These are phyloP conservation scores for Diospyros kaki DNA, from an alignment of 148 eudicot genomes.

Conservation along the genomic window DNA sequence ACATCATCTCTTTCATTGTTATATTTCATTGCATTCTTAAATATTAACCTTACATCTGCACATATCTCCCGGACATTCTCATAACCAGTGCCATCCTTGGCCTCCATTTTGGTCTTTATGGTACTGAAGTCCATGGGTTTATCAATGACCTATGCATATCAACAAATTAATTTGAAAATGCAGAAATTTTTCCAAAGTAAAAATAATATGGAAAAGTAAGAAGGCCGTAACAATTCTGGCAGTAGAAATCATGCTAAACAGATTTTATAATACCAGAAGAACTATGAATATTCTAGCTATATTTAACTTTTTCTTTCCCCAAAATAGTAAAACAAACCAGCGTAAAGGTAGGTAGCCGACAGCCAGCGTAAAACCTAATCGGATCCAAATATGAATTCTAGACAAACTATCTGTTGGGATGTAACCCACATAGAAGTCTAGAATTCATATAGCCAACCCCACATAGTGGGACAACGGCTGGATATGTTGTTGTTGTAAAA, in stretches of 20 bases:
- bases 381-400: too few species aligned
- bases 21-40: slow-evolving; percentile 86
- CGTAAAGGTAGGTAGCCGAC: too few species aligned
- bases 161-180: slow-evolving; percentile 3
- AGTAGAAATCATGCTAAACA: neutral
- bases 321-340: too few species aligned
- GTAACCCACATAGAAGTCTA: too few species aligned
- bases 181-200: neutral
- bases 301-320: neutral
- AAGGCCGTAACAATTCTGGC: neutral
- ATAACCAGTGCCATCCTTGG: slow-evolving; percentile 64
- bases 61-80: slow-evolving; percentile 76
- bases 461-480: too few species aligned
- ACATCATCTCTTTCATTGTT: slow-evolving; percentile 70
- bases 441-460: too few species aligned
- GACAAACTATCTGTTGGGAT: too few species aligned
- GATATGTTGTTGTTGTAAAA: too few species aligned
- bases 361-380: too few species aligned
- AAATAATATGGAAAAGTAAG: neutral
- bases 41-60: slow-evolving; percentile 76
- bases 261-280: neutral
- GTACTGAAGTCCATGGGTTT: slow-evolving; percentile 90
- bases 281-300: neutral
- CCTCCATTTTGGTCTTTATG: slow-evolving; percentile 68
- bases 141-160: slow-evolving; percentile 53